Evolutionary conservation across 768 basidiomycete species (phyloP), one percentile per base, ranked within the genome.

Genomic region (Lyophyllum semitale): DNA sequence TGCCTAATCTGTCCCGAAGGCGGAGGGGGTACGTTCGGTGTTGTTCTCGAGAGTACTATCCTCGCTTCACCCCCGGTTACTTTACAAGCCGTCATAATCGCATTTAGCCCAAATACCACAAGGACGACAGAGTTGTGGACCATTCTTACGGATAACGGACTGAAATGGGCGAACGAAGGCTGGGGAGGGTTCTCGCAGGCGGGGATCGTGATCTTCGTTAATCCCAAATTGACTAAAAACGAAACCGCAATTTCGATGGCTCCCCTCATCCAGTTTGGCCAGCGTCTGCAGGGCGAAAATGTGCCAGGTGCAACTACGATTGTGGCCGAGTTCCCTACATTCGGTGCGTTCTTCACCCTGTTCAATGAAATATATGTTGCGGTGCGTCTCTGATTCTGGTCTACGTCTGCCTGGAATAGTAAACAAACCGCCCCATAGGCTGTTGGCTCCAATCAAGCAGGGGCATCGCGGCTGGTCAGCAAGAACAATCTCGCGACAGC

Each of bases 1-100:
- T 40, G 11, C 45, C 32, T 12, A 41, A 38, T 40, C 35, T 8
- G 26, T 6, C 22, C 22, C 32, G 27, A 58, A 75, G 73, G 73
- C 32, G 78, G 78, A 12, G 78, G 78, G 17, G 76, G 77, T 0
- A 79, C 78, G 8, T 79, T 77, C 50, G 78, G 77, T 20, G 74
- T 78, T 30, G 77, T 79, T 17, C 63, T 76, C 6, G 72, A 65
- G 40, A 63, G 62, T 12, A 73, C 73, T 2, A 68, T 76, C 55
- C 65, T 76, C 35, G 75, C 73, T 1, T 73, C 72, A 2, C 74
- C 75, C 9, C 66, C 58, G 1, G 74, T 71, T 8, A 64, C 63
- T 41, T 66, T 76, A 38, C 77, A 70, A 63, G 65, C 69, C 51
- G 69, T 71, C 58, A 74, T 75, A 62, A 52, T 71, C 30, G 55